phyloP scores from a whole-genome alignment of 768 basidiomycete species.

The Neoboletus magnificus region DNA sequence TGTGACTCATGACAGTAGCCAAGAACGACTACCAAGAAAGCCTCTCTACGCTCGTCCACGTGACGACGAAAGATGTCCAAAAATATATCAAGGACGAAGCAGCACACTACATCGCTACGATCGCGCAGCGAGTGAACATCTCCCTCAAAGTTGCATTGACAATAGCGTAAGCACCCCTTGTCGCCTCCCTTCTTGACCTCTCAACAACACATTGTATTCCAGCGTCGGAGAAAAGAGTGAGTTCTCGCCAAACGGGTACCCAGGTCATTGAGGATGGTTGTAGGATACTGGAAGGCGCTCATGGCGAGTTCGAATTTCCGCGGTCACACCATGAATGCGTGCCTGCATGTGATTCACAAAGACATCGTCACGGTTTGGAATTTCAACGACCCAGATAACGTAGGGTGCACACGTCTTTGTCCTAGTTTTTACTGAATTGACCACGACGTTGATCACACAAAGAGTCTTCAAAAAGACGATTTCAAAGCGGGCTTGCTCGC shows the following conservation, averaged over 20 bases:
- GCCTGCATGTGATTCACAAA: not conserved
- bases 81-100: not conserved
- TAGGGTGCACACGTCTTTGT: not conserved
- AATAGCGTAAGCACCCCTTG: not conserved
- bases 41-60: not conserved
- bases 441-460: not conserved
- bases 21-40: not conserved
- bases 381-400: not conserved
- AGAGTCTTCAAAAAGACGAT: not conserved
- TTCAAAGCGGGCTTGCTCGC: not conserved
- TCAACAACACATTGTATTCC: not conserved
- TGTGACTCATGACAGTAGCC: not conserved
- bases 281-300: constrained; percentile 1
- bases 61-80: not conserved
- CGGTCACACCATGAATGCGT: not conserved
- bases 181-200: not conserved
- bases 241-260: not conserved
- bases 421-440: not conserved
- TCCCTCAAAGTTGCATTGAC: not conserved
- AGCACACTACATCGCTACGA: not conserved
- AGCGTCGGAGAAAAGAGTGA: constrained; percentile 1
- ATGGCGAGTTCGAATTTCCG: not conserved
- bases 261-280: not conserved
- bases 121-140: not conserved
- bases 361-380: constrained; percentile 7